phyloP scores from a whole-genome alignment of 129 eudicot genomes.

The Glebionis coronaria region DNA sequence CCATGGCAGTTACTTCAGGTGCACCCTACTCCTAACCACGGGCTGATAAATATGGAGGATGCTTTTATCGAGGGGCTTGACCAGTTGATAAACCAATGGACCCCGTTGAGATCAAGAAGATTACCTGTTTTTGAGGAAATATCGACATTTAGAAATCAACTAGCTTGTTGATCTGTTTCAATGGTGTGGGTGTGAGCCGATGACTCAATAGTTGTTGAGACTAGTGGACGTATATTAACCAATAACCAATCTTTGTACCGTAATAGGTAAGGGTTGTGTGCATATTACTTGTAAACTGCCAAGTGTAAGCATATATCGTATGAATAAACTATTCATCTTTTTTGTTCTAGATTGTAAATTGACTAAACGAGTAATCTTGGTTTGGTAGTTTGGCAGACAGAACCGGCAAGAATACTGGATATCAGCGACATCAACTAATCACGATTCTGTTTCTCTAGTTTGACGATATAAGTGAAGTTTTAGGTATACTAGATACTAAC shows the following conservation, averaged over 20 bases:
- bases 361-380: too few species aligned
- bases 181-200: conserved; percentile 19
- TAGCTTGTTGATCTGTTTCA: conserved; percentile 56
- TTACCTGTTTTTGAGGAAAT: conserved; percentile 79
- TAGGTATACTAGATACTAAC: too few species aligned
- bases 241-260: conserved; percentile 20
- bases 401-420: too few species aligned
- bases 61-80: conserved; percentile 66
- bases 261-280: conserved; percentile 2
- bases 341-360: background rate
- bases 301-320: too few species aligned
- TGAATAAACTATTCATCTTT: background rate
- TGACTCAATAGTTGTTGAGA: conserved; percentile 31
- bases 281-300: background rate
- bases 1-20: conserved; percentile 30
- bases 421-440: too few species aligned
- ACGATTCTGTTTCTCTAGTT: too few species aligned
- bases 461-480: too few species aligned
- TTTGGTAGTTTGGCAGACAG: too few species aligned
- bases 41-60: conserved; percentile 40
- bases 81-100: conserved; percentile 59
- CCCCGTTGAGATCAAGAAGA: conserved; percentile 56
- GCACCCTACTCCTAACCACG: conserved; percentile 24
- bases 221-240: conserved; percentile 7
- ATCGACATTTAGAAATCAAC: conserved; percentile 65